Evolutionary conservation across 768 basidiomycete species (phyloP).

Genomic region (Pleurotus citrinopileatus): DNA sequence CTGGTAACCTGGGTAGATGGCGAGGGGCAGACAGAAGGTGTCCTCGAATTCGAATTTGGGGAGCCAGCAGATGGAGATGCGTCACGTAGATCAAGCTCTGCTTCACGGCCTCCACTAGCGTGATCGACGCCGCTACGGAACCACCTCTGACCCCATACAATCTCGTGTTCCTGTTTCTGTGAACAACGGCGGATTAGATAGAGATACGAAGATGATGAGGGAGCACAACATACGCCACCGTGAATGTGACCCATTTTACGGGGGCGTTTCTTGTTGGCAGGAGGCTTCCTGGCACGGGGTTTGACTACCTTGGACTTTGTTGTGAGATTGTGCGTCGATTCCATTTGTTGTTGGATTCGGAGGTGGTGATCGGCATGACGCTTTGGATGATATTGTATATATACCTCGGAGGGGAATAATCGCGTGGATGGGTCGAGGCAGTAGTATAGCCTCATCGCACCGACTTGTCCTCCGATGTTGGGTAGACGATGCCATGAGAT

Average conservation of each 20-base stretch:
- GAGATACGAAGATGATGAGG: neutral
- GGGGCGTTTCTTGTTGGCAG: slow-evolving; percentile 7
- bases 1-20: neutral
- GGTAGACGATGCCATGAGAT: neutral
- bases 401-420: neutral
- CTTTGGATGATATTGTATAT: neutral
- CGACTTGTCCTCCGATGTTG: slow-evolving; percentile 8
- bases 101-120: slow-evolving; percentile 1
- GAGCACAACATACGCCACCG: neutral
- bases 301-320: neutral
- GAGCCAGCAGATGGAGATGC: neutral
- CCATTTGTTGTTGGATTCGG: neutral
- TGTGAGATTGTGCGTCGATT: neutral
- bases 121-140: slow-evolving; percentile 1
- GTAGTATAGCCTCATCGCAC: slow-evolving; percentile 10
- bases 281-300: neutral
- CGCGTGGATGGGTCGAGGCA: slow-evolving; percentile 5
- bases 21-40: neutral
- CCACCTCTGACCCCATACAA: slow-evolving; percentile 9
- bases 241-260: slow-evolving; percentile 1
- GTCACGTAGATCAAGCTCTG: neutral
- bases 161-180: neutral
- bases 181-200: neutral
- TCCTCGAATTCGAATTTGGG: neutral
- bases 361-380: neutral